Evolutionary conservation across 805 yeast species (phyloP).

Genomic region (Lipomyces lipofer): DNA sequence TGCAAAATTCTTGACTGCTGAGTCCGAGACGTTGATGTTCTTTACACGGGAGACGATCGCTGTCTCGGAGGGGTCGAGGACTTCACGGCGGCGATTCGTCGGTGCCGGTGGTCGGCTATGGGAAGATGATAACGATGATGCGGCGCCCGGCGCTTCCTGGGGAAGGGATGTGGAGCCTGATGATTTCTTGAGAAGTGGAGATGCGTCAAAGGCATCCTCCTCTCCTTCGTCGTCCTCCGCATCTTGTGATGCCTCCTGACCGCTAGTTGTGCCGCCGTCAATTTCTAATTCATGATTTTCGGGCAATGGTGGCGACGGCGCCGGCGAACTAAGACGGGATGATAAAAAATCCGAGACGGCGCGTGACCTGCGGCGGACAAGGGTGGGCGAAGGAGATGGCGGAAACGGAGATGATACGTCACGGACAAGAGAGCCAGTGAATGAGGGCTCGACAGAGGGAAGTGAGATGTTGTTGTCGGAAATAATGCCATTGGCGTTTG

Average conservation of each 20-base stretch:
- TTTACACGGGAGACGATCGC: slow-evolving; percentile 25
- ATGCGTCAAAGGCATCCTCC: slow-evolving; percentile 12
- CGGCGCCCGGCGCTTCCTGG: neutral
- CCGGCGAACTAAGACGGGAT: slow-evolving; percentile 16
- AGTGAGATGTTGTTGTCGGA: slow-evolving; percentile 10
- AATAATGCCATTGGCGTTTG: slow-evolving; percentile 1
- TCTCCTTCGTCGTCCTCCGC: slow-evolving; percentile 8
- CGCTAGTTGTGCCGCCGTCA: neutral
- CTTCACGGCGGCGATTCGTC: neutral
- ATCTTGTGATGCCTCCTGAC: neutral
- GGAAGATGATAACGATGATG: neutral
- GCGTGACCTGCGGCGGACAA: slow-evolving; percentile 1
- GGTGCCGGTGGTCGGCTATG: neutral
- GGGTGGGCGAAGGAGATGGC: slow-evolving; percentile 6
- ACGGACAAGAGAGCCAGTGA: slow-evolving; percentile 17
- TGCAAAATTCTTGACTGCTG: slow-evolving; percentile 25
- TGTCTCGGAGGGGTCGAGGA: slow-evolving; percentile 18
- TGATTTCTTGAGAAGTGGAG: slow-evolving; percentile 15
- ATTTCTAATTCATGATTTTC: slow-evolving; percentile 4
- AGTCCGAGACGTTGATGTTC: slow-evolving; percentile 25
- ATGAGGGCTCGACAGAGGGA: slow-evolving; percentile 28
- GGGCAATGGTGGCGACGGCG: slow-evolving; percentile 14
- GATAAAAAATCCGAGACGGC: slow-evolving; percentile 5
- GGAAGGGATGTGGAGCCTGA: neutral
- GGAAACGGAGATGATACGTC: neutral